Percentiles rank a stretch among this genome's conserved stretches.
Evolutionary conservation across 2,329 filamentous ascomycete species (phyloP).

Genomic region (Colletotrichum destructivum): DNA sequence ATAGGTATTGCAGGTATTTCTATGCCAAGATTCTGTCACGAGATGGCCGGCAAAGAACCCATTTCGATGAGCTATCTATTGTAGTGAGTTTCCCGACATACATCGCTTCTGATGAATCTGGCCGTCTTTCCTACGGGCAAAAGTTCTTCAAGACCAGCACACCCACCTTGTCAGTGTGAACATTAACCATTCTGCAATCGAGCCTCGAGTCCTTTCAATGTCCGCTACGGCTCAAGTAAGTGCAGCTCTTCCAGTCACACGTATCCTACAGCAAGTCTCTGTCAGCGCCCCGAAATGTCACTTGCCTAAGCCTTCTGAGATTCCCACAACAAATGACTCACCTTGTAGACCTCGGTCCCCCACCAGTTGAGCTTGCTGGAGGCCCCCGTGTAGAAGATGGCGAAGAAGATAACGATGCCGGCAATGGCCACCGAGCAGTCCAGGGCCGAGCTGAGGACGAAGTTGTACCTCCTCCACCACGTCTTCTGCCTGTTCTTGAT

Average conservation of each 20-base stretch:
- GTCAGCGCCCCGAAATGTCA: not conserved
- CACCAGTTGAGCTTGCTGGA: slow-evolving; percentile 49
- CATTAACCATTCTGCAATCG: not conserved
- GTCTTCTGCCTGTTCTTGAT: slow-evolving; percentile 46
- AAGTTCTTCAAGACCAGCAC: not conserved
- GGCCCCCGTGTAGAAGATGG: slow-evolving; percentile 51
- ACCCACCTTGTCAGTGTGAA: not conserved
- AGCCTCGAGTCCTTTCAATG: not conserved
- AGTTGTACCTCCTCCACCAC: slow-evolving; percentile 53
- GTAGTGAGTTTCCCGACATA: not conserved
- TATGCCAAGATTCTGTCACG: too few species aligned
- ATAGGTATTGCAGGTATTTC: too few species aligned
- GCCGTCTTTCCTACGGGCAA: not conserved
- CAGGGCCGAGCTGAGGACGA: slow-evolving; percentile 51
- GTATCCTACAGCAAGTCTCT: slow-evolving; percentile 23
- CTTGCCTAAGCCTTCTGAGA: too few species aligned
- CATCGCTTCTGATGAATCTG: not conserved
- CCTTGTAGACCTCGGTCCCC: slow-evolving; percentile 48
- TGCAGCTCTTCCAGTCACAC: slow-evolving; percentile 40
- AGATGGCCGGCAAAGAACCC: not conserved
- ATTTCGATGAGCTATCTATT: not conserved
- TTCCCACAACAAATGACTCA: not conserved
- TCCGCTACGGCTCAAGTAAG: slow-evolving; percentile 4
- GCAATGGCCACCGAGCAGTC: slow-evolving; percentile 52
- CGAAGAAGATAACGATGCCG: slow-evolving; percentile 53